Percentiles rank a stretch among this genome's conserved stretches.
Evolutionary conservation across 2,329 filamentous ascomycete species (phyloP).

Genomic region (Fusarium sp.): DNA sequence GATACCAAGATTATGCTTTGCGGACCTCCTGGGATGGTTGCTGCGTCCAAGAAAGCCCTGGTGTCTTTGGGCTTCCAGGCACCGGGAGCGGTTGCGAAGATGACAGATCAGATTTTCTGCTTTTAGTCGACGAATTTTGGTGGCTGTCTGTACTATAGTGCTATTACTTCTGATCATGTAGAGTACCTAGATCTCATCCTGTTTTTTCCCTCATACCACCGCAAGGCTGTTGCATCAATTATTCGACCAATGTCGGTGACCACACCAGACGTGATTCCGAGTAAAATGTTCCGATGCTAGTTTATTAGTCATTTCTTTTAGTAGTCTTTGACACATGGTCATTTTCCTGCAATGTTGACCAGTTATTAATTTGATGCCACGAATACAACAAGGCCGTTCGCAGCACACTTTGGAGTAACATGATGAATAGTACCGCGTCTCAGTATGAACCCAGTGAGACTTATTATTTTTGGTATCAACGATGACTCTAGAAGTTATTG

Average conservation of each 20-base stretch:
- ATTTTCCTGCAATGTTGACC: background rate
- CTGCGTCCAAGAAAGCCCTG: constrained; percentile 64
- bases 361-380: background rate
- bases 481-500: background rate
- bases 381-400: background rate
- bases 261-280: background rate
- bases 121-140: constrained; percentile 50
- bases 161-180: too few relatives aligned
- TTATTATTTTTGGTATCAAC: background rate
- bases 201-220: background rate
- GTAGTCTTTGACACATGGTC: background rate
- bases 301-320: background rate
- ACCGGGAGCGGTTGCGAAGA: constrained; percentile 62
- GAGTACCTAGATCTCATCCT: too few relatives aligned
- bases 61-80: constrained; percentile 62
- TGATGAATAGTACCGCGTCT: background rate
- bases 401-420: background rate
- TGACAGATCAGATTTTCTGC: constrained; percentile 66
- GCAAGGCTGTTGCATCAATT: background rate
- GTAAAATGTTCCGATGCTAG: background rate
- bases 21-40: constrained; percentile 71
- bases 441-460: background rate
- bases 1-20: constrained; percentile 69
- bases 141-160: background rate
- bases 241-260: background rate